These are phyloP conservation scores for Waitea zeae DNA, from an alignment of 1,284 basidiomycete species.

Conservation along the genomic window DNA sequence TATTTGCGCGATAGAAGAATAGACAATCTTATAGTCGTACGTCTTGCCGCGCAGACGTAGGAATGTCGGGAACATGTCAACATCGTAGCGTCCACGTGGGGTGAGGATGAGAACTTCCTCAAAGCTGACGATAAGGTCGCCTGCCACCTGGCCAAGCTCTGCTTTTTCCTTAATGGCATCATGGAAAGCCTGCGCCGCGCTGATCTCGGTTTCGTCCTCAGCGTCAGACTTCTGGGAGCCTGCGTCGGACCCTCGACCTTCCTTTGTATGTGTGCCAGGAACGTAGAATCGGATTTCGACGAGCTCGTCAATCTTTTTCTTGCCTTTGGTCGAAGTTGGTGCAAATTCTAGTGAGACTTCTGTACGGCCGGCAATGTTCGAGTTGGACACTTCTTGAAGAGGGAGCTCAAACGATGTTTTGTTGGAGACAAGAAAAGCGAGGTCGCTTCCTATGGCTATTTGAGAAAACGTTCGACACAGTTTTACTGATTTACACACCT, in stretches of 20 bases:
- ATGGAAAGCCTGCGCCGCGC: constrained; percentile 93
- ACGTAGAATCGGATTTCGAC: constrained; percentile 96
- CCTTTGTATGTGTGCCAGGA: constrained; percentile 63
- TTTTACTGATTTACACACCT: constrained; percentile 30
- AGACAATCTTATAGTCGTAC: constrained; percentile 97
- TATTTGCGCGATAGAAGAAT: constrained; percentile 75
- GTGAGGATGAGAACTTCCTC: constrained; percentile 95
- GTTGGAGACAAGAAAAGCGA: constrained; percentile 83
- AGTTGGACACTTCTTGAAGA: constrained; percentile 79
- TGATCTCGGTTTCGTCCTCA: constrained; percentile 59
- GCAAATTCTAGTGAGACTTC: constrained; percentile 96
- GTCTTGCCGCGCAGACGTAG: constrained; percentile 92
- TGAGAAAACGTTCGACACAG: too few relatives aligned
- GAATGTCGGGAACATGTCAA: constrained; percentile 96
- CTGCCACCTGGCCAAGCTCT: constrained; percentile 84
- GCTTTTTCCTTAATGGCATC: constrained; percentile 94
- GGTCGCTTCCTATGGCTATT: constrained; percentile 52
- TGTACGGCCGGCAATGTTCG: constrained; percentile 92
- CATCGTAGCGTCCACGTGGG: constrained; percentile 90
- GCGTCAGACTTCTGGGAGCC: constrained; percentile 57
- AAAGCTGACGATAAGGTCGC: constrained; percentile 89
- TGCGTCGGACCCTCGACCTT: constrained; percentile 52
- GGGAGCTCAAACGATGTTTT: constrained; percentile 90
- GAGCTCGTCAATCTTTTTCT: constrained; percentile 63
- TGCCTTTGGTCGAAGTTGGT: constrained; percentile 29